phyloP scores from a whole-genome alignment of 306 rosid species.

The Vigna mungo region DNA sequence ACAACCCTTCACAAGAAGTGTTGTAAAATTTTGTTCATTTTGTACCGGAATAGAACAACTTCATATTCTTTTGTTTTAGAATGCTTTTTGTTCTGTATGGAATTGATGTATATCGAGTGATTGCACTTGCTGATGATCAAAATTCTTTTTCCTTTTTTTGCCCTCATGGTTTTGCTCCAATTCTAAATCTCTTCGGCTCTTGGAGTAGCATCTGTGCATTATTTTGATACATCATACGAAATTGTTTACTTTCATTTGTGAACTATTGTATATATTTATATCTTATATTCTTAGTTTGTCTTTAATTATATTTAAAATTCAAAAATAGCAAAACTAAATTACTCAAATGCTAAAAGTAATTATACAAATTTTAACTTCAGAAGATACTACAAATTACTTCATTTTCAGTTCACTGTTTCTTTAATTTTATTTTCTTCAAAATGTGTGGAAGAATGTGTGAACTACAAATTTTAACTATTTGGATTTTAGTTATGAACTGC shows the following conservation, averaged over 20 bases:
- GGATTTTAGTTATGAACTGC: neutral
- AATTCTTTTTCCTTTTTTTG: neutral
- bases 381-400: too few relatives aligned
- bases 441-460: too few relatives aligned
- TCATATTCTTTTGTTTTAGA: constrained; percentile 45
- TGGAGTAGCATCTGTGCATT: neutral
- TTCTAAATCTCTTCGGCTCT: neutral
- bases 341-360: too few relatives aligned
- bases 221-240: neutral
- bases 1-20: constrained; percentile 46
- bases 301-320: too few relatives aligned
- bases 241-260: neutral
- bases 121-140: constrained; percentile 38
- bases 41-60: constrained; percentile 43
- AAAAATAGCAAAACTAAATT: too few relatives aligned
- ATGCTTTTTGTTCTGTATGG: constrained; percentile 47
- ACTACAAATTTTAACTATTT: neutral
- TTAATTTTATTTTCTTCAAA: too few relatives aligned
- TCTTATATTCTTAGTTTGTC: too few relatives aligned
- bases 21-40: constrained; percentile 54
- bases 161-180: constrained; percentile 23
- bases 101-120: constrained; percentile 45
- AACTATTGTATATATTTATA: too few relatives aligned
- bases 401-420: too few relatives aligned
- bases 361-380: too few relatives aligned